Percentiles rank a stretch among this genome's conserved stretches.
phyloP scores from a whole-genome alignment of 495 filamentous ascomycete species.

The Choiromyces venosus region DNA sequence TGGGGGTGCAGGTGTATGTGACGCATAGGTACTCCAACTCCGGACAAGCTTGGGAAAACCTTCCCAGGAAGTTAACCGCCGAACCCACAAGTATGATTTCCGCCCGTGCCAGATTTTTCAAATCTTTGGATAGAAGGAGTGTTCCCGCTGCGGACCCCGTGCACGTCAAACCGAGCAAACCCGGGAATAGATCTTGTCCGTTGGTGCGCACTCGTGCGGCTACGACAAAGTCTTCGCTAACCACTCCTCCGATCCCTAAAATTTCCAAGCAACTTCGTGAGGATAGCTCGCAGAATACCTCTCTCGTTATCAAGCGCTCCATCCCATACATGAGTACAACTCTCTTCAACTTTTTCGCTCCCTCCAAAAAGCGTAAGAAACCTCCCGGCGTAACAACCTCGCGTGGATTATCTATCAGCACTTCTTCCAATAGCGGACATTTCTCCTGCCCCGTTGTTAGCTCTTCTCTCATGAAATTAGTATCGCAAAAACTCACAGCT shows the following conservation, averaged over 20 bases:
- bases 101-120: not conserved
- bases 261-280: not conserved
- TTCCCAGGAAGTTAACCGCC: not conserved
- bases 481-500: not conserved
- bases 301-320: not conserved
- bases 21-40: not conserved
- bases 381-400: not conserved
- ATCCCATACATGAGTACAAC: not conserved
- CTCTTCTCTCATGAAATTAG: not conserved
- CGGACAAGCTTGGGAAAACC: not conserved
- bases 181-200: not conserved
- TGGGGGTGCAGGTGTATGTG: not conserved
- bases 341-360: not conserved
- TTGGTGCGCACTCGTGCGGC: not conserved
- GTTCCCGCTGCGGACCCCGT: not conserved
- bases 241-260: not conserved
- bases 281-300: not conserved
- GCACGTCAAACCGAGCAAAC: not conserved
- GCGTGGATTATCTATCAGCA: not conserved
- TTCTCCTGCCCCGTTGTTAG: not conserved
- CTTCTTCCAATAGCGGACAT: not conserved
- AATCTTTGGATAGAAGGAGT: not conserved
- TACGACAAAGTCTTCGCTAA: not conserved
- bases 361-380: not conserved
- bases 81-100: not conserved